These are phyloP conservation scores for Fusarium chlamydosporum DNA, from an alignment of 2,329 filamentous ascomycete species.

Conservation along the genomic window DNA sequence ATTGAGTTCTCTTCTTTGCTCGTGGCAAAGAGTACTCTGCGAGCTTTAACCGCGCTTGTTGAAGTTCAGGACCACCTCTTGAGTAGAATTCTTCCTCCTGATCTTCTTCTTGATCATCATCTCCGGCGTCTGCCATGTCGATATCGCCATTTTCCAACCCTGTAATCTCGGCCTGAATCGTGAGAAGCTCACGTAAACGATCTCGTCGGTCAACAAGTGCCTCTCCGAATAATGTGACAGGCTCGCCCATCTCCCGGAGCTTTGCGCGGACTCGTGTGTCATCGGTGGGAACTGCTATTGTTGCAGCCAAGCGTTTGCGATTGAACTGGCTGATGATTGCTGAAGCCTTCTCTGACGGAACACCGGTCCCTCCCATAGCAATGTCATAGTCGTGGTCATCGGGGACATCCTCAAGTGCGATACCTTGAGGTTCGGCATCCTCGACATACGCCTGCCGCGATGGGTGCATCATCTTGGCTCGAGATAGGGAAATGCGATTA, in stretches of 20 bases:
- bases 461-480: slow-evolving; percentile 79
- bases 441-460: slow-evolving; percentile 94
- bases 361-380: slow-evolving; percentile 73
- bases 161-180: slow-evolving; percentile 76
- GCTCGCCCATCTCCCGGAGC: slow-evolving; percentile 90
- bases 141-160: slow-evolving; percentile 70
- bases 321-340: slow-evolving; percentile 90
- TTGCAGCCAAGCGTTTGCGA: slow-evolving; percentile 88
- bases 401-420: slow-evolving; percentile 66
- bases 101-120: slow-evolving; percentile 75
- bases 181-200: slow-evolving; percentile 84
- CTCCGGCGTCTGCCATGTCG: slow-evolving; percentile 71
- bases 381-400: slow-evolving; percentile 89
- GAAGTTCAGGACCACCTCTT: slow-evolving; percentile 78
- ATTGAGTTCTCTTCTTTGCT: slow-evolving; percentile 80
- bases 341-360: slow-evolving; percentile 84
- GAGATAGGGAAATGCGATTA: neutral
- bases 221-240: slow-evolving; percentile 94
- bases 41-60: slow-evolving; percentile 83
- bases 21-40: slow-evolving; percentile 86
- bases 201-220: slow-evolving; percentile 88
- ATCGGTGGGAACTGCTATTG: slow-evolving; percentile 93
- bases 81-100: slow-evolving; percentile 97
- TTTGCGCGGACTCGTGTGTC: slow-evolving; percentile 86
- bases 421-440: slow-evolving; percentile 74